Base-by-base conservation (phyloP, 352 stramenopile species). In the Plasmopara viticola region DNA sequence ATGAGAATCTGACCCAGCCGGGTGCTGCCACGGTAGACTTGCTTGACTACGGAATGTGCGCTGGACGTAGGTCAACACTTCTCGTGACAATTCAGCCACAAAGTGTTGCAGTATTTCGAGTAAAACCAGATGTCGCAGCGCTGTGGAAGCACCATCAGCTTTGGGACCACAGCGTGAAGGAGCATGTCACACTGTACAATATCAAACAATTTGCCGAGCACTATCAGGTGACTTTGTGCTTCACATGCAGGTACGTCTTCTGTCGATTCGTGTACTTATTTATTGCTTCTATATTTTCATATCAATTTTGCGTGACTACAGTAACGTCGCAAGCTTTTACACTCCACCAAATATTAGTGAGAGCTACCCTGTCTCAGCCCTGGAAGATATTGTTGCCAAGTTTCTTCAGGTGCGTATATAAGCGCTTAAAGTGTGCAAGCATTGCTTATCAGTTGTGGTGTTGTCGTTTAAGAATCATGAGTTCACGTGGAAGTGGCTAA, bases 181-280 rank as follows among this genome's bases (percentile, higher is more conserved):
- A 94, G 50, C 84, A 94, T 34, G 79, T 92, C 53, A 87, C 84
- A 25, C 60, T 94, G 54, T 94, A 94, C 72, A 94, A 94, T 64
- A 92, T 92, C 59, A 90, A 88, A 57, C 84, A 94, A 56, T 92
- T 94, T 42, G 84, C 84, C 2, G 84, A 94, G 57, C 84, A 94
- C 51, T 92, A 92, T 50, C 84, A 94, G 56, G 78, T 92, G 17
- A 87, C 82, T 12, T 47, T 92, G 42, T 91, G 81, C 64, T 94
- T 94, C 58, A 91, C 84, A 1, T 88, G 76, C 76, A 91, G 78
- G 81, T 91, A 77, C 25, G 54, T 8, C 42, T 2, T 28, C 20
- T 41, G 28, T 25, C 20, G 20, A 25, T 1, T 25, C 40, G 39
- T 14, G 25, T 18, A 29, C 15, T 39, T 45, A 45, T 8, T 33